Evolutionary conservation across 768 basidiomycete genomes (phyloP).

Genomic region (Suillus paluster): DNA sequence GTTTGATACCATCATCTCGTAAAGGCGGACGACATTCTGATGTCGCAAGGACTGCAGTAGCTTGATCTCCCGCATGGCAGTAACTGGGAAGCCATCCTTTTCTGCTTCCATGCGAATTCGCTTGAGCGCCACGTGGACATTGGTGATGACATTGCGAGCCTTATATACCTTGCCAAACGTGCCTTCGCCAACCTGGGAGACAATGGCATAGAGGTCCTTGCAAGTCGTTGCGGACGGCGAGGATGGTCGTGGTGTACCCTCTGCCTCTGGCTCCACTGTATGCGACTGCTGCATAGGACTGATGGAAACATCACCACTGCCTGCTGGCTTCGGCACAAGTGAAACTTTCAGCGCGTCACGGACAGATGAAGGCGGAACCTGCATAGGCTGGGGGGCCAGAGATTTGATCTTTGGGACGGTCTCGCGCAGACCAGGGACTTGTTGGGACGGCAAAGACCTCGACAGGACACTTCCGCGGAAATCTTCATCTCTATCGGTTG

Average conservation of each 20-base stretch:
- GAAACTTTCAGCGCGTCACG: conserved; percentile 25
- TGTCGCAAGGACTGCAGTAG: conserved; percentile 91
- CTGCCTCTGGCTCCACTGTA: conserved; percentile 27
- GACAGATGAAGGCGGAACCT: conserved; percentile 15
- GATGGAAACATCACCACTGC: conserved; percentile 22
- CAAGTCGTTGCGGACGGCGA: conserved; percentile 33
- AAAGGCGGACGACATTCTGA: conserved; percentile 84
- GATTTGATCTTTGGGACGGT: conserved; percentile 12
- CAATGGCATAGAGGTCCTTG: conserved; percentile 78
- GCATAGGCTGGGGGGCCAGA: conserved; percentile 17
- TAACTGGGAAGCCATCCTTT: conserved; percentile 97
- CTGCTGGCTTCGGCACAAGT: conserved; percentile 28
- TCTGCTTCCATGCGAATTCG: conserved; percentile 98
- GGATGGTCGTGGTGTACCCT: conserved; percentile 29
- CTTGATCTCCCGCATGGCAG: conserved; percentile 99
- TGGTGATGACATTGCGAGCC: conserved; percentile 82
- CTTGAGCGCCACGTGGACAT: conserved; percentile 86
- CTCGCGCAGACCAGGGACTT: conserved; percentile 11
- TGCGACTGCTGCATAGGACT: conserved; percentile 24
- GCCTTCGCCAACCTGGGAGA: conserved; percentile 96
- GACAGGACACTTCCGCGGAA: neutral
- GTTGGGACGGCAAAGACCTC: neutral
- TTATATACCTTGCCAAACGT: conserved; percentile 99
- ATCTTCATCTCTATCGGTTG: conserved; percentile 25
- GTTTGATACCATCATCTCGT: conserved; percentile 99